These are phyloP conservation scores for Periconia digitata DNA, from an alignment of 2,329 filamentous ascomycete genomes.

Conservation along the genomic window DNA sequence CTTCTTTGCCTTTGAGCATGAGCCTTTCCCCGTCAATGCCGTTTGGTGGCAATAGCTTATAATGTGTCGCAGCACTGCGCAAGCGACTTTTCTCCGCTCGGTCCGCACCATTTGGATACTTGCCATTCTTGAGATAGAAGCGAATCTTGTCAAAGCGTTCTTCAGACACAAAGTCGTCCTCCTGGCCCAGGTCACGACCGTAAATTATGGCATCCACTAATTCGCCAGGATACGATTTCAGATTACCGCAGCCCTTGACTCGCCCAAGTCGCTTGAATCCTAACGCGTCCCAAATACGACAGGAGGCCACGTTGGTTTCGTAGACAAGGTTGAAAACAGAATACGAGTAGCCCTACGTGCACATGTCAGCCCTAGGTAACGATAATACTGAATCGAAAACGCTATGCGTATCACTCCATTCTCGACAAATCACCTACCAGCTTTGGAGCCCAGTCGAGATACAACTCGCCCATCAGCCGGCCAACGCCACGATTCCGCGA, in stretches of 20 bases:
- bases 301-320: constrained; percentile 88
- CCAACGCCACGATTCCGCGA: constrained; percentile 53
- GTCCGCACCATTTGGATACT: constrained; percentile 91
- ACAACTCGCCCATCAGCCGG: constrained; percentile 54
- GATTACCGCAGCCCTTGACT: constrained; percentile 59
- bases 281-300: constrained; percentile 87
- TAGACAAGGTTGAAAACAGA: constrained; percentile 94
- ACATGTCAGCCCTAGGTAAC: constrained; percentile 12
- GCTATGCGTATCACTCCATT: neutral
- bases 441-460: constrained; percentile 56
- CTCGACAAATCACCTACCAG: constrained; percentile 34
- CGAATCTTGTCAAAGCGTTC: constrained; percentile 99
- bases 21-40: constrained; percentile 60
- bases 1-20: constrained; percentile 97
- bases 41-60: constrained; percentile 68
- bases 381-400: neutral
- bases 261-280: constrained; percentile 91
- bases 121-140: constrained; percentile 91
- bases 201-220: constrained; percentile 56
- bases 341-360: constrained; percentile 73
- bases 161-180: constrained; percentile 86
- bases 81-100: constrained; percentile 94
- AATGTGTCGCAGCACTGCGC: constrained; percentile 90
- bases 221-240: constrained; percentile 50
- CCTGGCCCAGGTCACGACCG: constrained; percentile 63